phyloP scores from a whole-genome alignment of 1,284 basidiomycete species.

The Puccinia horiana region DNA sequence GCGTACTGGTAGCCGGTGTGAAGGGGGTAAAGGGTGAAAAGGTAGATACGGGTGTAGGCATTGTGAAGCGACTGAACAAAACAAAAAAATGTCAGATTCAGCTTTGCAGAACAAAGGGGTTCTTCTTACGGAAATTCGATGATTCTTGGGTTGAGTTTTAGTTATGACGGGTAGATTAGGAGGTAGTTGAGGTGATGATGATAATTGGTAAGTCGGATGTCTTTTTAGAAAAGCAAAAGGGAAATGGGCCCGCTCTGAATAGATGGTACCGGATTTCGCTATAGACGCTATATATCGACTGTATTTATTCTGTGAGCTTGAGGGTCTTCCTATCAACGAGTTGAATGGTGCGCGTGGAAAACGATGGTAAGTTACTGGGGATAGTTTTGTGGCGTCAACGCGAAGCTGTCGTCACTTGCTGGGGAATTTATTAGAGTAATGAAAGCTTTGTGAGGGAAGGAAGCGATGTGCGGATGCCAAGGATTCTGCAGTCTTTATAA shows the following conservation, averaged over 20 bases:
- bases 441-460: background rate
- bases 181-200: background rate
- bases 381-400: background rate
- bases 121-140: background rate
- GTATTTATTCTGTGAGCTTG: background rate
- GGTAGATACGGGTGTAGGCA: conserved; percentile 22
- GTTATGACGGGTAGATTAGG: background rate
- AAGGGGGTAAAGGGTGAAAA: conserved; percentile 26
- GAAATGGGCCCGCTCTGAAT: background rate
- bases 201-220: background rate
- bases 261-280: background rate
- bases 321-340: background rate
- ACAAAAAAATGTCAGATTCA: background rate
- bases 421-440: background rate
- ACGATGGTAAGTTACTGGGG: background rate
- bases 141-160: background rate
- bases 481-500: background rate
- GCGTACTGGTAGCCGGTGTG: background rate
- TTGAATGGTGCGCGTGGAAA: background rate
- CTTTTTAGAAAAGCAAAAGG: background rate
- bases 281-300: background rate
- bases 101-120: background rate
- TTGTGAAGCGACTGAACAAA: background rate
- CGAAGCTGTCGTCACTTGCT: background rate
- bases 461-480: too few species aligned